Conservation (phyloP, 129 eudicot species). For the Apium graveolens region DNA sequence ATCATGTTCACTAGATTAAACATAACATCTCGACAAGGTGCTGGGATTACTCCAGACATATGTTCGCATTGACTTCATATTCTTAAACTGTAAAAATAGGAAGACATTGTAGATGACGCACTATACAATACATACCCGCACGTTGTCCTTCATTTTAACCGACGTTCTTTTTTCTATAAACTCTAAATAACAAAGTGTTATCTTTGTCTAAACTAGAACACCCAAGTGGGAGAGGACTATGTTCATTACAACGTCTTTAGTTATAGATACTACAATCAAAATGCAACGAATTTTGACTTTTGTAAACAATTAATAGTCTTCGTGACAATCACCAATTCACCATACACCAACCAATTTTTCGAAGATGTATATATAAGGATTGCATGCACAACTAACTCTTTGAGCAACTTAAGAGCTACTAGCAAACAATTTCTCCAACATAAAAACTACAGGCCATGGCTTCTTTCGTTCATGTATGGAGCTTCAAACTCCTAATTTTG, state of each 20-base stretch:
- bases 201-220: background rate
- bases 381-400: slow-evolving; percentile 3
- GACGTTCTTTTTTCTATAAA: slow-evolving; percentile 1
- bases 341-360: background rate
- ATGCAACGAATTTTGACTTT: slow-evolving; percentile 6
- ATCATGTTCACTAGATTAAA: background rate
- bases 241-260: background rate
- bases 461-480: slow-evolving; percentile 25
- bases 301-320: slow-evolving; percentile 10
- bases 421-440: slow-evolving; percentile 4
- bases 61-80: background rate
- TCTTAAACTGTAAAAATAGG: background rate
- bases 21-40: background rate
- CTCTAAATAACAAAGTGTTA: slow-evolving; percentile 3
- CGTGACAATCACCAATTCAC: slow-evolving; percentile 69
- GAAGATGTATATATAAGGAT: slow-evolving; percentile 33
- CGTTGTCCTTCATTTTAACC: slow-evolving; percentile 20
- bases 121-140: slow-evolving; percentile 29
- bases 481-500: slow-evolving; percentile 19
- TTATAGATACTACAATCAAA: background rate
- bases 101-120: background rate
- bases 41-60: background rate
- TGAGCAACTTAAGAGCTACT: background rate
- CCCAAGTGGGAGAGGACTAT: slow-evolving; percentile 8
- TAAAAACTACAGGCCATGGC: slow-evolving; percentile 27